Conservation (phyloP, 495 filamentous ascomycete species). For the Aspergillus diversus region DNA sequence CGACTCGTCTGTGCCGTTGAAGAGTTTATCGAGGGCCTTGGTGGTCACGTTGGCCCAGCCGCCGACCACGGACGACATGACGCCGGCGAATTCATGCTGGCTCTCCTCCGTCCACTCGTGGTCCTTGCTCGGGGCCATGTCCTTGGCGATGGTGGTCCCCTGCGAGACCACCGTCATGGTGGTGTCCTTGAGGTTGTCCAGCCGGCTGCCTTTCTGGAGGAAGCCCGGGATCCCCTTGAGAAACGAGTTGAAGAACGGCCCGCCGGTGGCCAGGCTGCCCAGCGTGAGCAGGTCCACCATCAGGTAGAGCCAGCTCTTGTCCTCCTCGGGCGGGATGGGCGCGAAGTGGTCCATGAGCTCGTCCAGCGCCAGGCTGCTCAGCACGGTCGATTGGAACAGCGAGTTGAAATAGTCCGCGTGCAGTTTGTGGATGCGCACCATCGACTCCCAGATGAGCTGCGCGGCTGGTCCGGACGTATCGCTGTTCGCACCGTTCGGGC, state of each 20-base stretch:
- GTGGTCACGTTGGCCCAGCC: conserved; percentile 23
- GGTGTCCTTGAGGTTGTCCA: conserved; percentile 4
- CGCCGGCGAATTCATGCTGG: conserved; percentile 26
- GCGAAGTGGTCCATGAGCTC: conserved; percentile 36
- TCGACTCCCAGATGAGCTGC: not conserved
- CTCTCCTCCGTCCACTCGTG: conserved; percentile 10
- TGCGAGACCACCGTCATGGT: conserved; percentile 2
- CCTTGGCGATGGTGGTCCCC: conserved; percentile 7
- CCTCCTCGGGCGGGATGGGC: conserved; percentile 26
- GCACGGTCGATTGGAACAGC: conserved; percentile 9
- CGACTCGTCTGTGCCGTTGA: conserved; percentile 10
- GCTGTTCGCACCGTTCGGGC: not conserved
- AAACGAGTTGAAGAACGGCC: conserved; percentile 27
- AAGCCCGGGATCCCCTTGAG: not conserved
- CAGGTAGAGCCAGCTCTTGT: conserved; percentile 29
- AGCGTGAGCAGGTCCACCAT: conserved; percentile 30
- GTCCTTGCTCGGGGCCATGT: conserved; percentile 1
- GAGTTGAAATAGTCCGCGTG: conserved; percentile 17
- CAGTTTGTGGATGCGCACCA: conserved; percentile 23
- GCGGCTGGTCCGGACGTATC: conserved; percentile 1
- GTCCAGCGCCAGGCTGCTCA: conserved; percentile 15
- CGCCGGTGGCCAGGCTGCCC: conserved; percentile 25
- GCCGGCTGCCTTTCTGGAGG: not conserved
- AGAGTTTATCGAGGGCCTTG: not conserved
- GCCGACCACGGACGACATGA: conserved; percentile 25